These are phyloP conservation scores for Zygotorulaspora mrakii DNA, from an alignment of 1,139 yeast genomes.

Conservation along the genomic window DNA sequence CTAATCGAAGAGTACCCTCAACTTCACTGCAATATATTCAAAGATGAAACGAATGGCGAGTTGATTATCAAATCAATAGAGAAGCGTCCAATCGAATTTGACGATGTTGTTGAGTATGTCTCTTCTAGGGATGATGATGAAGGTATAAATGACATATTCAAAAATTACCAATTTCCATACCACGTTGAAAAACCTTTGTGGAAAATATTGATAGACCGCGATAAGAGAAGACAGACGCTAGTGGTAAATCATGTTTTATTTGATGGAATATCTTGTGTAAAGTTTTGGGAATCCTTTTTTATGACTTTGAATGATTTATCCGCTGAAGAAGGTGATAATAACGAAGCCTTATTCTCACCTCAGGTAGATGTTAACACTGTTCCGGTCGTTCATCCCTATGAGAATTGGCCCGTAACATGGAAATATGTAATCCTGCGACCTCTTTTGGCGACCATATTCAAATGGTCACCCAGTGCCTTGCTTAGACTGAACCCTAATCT, in stretches of 20 bases:
- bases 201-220: conserved; percentile 25
- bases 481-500: conserved; percentile 11
- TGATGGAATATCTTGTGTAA: conserved; percentile 31
- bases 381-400: conserved; percentile 10
- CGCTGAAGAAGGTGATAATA: neutral
- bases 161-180: conserved; percentile 21
- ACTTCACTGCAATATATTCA: conserved; percentile 23
- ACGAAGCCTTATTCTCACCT: conserved; percentile 6
- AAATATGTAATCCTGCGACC: conserved; percentile 11
- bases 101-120: conserved; percentile 25
- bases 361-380: neutral
- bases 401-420: conserved; percentile 12
- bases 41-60: conserved; percentile 8
- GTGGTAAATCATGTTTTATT: conserved; percentile 29
- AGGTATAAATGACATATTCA: conserved; percentile 23
- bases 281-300: conserved; percentile 24
- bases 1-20: conserved; percentile 19
- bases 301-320: conserved; percentile 5
- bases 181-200: conserved; percentile 24
- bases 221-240: conserved; percentile 18
- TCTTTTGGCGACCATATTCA: conserved; percentile 15
- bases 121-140: conserved; percentile 20
- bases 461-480: conserved; percentile 15
- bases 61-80: conserved; percentile 11
- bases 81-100: conserved; percentile 12